Evolutionary conservation across 169 alveolate species (phyloP).

Genomic region (Cyclospora cayetanensis): DNA sequence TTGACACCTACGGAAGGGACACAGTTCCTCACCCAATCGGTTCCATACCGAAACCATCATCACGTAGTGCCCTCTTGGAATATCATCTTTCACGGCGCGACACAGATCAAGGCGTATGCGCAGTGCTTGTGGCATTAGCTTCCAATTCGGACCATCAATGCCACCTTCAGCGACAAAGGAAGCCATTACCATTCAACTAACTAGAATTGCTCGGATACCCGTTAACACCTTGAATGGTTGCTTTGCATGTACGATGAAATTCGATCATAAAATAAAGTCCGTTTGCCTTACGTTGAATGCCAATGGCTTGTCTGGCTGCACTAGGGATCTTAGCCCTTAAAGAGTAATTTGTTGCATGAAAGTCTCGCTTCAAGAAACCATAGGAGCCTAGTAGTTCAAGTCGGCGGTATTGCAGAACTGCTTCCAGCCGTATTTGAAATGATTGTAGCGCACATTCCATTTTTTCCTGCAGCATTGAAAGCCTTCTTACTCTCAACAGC

Average conservation of each 20-base stretch:
- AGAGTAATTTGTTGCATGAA: conserved; percentile 35
- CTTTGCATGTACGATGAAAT: too few species aligned
- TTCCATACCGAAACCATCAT: conserved; percentile 78
- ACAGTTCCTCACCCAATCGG: conserved; percentile 66
- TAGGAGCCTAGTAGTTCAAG: conserved; percentile 36
- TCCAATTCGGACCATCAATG: conserved; percentile 50
- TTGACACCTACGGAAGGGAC: not conserved
- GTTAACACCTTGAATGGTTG: too few species aligned
- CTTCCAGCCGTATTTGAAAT: conserved; percentile 42
- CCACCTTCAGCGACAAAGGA: conserved; percentile 37
- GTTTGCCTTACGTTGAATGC: conserved; percentile 26
- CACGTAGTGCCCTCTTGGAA: conserved; percentile 82
- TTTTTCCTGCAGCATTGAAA: not conserved
- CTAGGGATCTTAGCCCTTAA: conserved; percentile 46
- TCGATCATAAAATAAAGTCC: too few species aligned
- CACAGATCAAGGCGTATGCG: conserved; percentile 76
- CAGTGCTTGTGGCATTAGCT: conserved; percentile 62
- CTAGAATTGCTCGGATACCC: too few species aligned
- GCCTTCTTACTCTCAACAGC: not conserved
- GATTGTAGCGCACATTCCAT: conserved; percentile 1
- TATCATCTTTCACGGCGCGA: conserved; percentile 81
- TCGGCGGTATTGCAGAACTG: conserved; percentile 57
- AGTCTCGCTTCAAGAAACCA: conserved; percentile 41
- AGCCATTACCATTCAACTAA: not conserved
- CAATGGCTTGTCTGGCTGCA: conserved; percentile 44